These are phyloP conservation scores for Hibiscus mutabilis DNA, from an alignment of 345 rosid genomes.

Conservation along the genomic window DNA sequence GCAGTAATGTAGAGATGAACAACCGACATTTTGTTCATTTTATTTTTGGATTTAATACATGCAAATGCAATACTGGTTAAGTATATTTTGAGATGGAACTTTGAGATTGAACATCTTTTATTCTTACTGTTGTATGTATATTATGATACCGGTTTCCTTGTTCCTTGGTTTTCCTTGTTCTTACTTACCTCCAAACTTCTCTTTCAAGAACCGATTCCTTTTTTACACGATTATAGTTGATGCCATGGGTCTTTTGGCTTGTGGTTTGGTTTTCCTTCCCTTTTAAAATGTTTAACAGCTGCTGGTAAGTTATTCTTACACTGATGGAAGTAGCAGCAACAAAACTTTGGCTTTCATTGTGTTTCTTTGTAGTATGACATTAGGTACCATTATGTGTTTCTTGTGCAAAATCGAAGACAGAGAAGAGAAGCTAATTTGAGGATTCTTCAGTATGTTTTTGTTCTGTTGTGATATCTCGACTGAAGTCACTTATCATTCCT, in stretches of 20 bases:
- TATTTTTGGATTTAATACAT: no score
- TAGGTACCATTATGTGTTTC: constrained; percentile 68
- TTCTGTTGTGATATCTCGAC: constrained; percentile 43
- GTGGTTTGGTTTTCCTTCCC: no score
- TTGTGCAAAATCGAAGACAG: no score
- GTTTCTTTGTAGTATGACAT: constrained; percentile 73
- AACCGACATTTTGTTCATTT: background rate
- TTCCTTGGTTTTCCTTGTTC: constrained; percentile 59
- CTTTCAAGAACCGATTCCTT: background rate
- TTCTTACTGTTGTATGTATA: constrained; percentile 36
- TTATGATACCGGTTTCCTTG: constrained; percentile 78
- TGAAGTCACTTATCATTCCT: constrained; percentile 54
- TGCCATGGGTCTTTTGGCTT: no score
- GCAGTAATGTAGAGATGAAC: background rate
- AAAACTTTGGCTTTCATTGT: constrained; percentile 62
- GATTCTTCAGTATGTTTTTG: constrained; percentile 46
- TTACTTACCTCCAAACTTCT: background rate
- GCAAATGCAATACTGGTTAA: no score
- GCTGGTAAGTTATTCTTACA: background rate
- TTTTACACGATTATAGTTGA: background rate
- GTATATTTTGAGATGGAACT: background rate
- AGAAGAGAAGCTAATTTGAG: no score
- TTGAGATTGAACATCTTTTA: background rate
- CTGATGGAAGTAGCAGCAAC: constrained; percentile 55
- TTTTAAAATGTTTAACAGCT: no score